Percentiles rank a stretch among this genome's conserved stretches.
phyloP scores from a whole-genome alignment of 495 filamentous ascomycete species.

The Neurospora sp. region DNA sequence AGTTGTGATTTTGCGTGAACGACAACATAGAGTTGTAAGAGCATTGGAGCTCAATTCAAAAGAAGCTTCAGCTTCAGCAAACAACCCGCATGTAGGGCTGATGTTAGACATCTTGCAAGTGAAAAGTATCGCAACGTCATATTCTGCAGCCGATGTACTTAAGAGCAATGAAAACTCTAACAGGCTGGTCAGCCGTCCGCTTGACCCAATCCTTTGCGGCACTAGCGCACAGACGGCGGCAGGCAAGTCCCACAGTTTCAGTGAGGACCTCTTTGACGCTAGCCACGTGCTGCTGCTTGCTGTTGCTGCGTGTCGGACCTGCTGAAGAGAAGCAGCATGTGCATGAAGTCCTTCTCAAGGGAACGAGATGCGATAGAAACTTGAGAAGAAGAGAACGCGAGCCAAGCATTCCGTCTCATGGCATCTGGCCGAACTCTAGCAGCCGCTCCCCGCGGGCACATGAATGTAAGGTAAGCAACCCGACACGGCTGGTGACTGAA shows the following conservation, averaged over 20 bases:
- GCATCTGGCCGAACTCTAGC: not conserved
- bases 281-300: not conserved
- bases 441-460: not conserved
- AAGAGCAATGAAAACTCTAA: accelerated
- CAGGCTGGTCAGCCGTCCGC: not conserved
- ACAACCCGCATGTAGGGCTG: not conserved
- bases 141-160: not conserved
- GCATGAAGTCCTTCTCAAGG: not conserved
- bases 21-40: not conserved
- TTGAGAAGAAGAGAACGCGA: not conserved
- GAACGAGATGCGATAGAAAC: not conserved
- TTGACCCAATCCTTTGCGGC: not conserved
- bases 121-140: not conserved
- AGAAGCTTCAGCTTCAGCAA: not conserved
- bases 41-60: not conserved
- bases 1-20: not conserved
- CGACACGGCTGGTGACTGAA: not conserved
- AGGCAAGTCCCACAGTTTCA: not conserved
- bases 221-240: not conserved
- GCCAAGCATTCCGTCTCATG: not conserved
- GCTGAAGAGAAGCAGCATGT: not conserved
- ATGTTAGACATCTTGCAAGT: not conserved
- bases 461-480: not conserved
- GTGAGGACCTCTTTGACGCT: not conserved
- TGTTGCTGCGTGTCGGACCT: not conserved